phyloP scores from a whole-genome alignment of 1,284 basidiomycete species.

The Fistulina hepatica region DNA sequence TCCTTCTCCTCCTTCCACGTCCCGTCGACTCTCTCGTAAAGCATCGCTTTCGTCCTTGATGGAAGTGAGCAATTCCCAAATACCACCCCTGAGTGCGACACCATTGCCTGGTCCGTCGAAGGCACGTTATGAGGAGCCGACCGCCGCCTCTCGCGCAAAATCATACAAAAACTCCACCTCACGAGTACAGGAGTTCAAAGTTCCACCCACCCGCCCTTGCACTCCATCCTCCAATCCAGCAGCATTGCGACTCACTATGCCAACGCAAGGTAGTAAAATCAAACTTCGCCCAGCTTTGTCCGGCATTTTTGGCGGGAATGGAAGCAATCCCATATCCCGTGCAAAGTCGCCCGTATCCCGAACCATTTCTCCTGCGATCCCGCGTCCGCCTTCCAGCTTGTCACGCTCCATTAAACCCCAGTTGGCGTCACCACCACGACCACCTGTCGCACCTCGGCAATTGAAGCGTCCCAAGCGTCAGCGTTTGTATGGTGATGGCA shows the following conservation, averaged over 20 bases:
- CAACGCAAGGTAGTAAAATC: slow-evolving; percentile 49
- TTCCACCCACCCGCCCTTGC: slow-evolving; percentile 66
- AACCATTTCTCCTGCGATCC: slow-evolving; percentile 45
- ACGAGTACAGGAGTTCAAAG: slow-evolving; percentile 50
- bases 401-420: slow-evolving; percentile 20
- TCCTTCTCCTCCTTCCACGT: slow-evolving; percentile 46
- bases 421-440: no score
- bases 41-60: slow-evolving; percentile 65
- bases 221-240: slow-evolving; percentile 67
- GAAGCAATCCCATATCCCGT: slow-evolving; percentile 29
- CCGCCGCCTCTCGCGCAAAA: slow-evolving; percentile 69
- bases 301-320: no score
- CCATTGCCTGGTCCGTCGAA: slow-evolving; percentile 26
- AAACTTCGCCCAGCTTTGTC: slow-evolving; percentile 63
- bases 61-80: slow-evolving; percentile 45
- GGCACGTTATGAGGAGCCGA: slow-evolving; percentile 59
- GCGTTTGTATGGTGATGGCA: slow-evolving; percentile 81
- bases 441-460: slow-evolving; percentile 45
- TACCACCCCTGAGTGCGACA: slow-evolving; percentile 39
- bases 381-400: slow-evolving; percentile 41
- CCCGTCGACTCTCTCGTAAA: slow-evolving; percentile 56
- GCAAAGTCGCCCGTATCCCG: slow-evolving; percentile 28
- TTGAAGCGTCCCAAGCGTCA: slow-evolving; percentile 65
- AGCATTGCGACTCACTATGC: slow-evolving; percentile 76
- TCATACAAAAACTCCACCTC: slow-evolving; percentile 51